A percentile compares a stretch with the other conserved stretches of the same genome.
Conservation (phyloP, 2,329 filamentous ascomycete species). For the Nothopassalora personata region DNA sequence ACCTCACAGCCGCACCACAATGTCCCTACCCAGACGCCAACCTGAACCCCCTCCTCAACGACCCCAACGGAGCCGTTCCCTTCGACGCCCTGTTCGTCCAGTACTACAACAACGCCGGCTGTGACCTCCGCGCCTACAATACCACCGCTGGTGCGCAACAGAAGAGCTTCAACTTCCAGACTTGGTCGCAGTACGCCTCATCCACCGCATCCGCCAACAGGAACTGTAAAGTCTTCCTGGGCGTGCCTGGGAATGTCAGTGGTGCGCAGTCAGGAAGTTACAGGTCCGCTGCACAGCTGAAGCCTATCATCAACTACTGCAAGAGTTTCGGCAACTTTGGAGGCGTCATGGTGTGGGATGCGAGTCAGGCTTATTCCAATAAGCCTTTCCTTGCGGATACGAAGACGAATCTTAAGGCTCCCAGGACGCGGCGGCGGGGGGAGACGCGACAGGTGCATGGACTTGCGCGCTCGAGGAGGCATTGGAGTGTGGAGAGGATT, state of each 20-base stretch:
- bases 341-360: conserved; percentile 41
- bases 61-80: conserved; percentile 58
- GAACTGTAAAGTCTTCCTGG: conserved; percentile 34
- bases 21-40: conserved; percentile 37
- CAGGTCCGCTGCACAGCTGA: conserved; percentile 24
- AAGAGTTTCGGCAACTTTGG: conserved; percentile 34
- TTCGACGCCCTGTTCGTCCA: conserved; percentile 40
- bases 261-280: conserved; percentile 31
- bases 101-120: conserved; percentile 47
- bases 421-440: not conserved
- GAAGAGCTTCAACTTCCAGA: conserved; percentile 46
- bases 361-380: conserved; percentile 45
- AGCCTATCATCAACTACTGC: conserved; percentile 28
- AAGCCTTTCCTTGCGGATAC: conserved; percentile 24
- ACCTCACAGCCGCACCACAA: conserved; percentile 38
- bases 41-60: conserved; percentile 36
- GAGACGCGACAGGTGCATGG: not conserved
- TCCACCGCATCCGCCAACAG: conserved; percentile 23
- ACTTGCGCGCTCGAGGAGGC: not conserved
- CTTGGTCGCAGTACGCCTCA: conserved; percentile 41
- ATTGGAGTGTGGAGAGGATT: not conserved
- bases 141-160: conserved; percentile 35
- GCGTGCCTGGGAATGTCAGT: conserved; percentile 34
- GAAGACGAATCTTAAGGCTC: conserved; percentile 7
- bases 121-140: conserved; percentile 32